Conservation (phyloP, 1,284 basidiomycete genomes). For the Mycena sp. region DNA sequence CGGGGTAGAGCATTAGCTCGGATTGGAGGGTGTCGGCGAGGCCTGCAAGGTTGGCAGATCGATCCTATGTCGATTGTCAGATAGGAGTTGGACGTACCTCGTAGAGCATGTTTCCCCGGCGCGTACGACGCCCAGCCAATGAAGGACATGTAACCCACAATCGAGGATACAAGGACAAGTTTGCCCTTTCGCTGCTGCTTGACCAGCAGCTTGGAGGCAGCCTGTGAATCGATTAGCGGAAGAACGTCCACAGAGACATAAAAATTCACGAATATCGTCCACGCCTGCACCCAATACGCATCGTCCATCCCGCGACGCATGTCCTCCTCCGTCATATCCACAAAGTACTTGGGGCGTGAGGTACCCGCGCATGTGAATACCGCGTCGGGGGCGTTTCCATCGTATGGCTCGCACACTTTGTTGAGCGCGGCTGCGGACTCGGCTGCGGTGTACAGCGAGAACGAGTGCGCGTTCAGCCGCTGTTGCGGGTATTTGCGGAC, state of each 20-base stretch:
- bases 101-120: conserved; percentile 90
- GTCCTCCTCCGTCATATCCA: conserved; percentile 71
- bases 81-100: too few relatives aligned
- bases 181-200: conserved; percentile 64
- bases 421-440: too few relatives aligned
- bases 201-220: conserved; percentile 79
- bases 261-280: too few relatives aligned
- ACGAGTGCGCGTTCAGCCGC: too few relatives aligned
- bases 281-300: conserved; percentile 79
- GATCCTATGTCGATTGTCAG: too few relatives aligned
- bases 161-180: conserved; percentile 86
- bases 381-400: conserved; percentile 74
- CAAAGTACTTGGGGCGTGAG: conserved; percentile 75
- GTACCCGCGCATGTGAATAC: conserved; percentile 84
- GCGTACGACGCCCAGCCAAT: conserved; percentile 89
- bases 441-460: too few relatives aligned
- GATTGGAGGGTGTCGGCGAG: conserved; percentile 90
- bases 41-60: too few relatives aligned
- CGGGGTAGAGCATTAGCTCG: conserved; percentile 85
- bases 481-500: too few relatives aligned
- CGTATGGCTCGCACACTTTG: too few relatives aligned
- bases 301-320: conserved; percentile 69
- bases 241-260: neutral
- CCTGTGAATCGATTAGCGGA: conserved; percentile 50
- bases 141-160: conserved; percentile 83